Evolutionary conservation across 2,329 filamentous ascomycete genomes (phyloP), one percentile per base, ranked within the genome.

Genomic region (Ophiostoma fasciatum): DNA sequence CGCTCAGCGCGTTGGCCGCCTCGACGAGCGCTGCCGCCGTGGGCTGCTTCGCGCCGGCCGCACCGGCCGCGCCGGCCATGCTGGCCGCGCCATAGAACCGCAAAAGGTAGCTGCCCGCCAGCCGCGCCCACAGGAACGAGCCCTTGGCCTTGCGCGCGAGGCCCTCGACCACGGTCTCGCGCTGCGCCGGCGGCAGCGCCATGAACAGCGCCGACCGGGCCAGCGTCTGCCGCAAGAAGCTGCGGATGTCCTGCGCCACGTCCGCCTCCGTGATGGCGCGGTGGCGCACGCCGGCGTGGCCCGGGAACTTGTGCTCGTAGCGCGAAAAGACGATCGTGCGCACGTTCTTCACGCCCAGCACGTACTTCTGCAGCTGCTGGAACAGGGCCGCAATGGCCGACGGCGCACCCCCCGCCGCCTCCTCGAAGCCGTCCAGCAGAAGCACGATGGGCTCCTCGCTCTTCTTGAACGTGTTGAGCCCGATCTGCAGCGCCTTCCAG

Each of bases 71-170:
- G n/a, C n/a, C n/a, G n/a, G n/a, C n/a, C n/a, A n/a, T 28, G 13
- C 29, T 6, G 12, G 29, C 13, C 9, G n/a, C 30, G 5, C 44
- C 42, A 14, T 36, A 23, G 28, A 48, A 44, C 25, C 45, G 48
- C 21, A 42, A 39, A 20, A 61, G 39, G 1, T 54, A 42, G 7
- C 49, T 47, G 1, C 50, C 43, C 1, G 48, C 50, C 5, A 57
- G 48, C 30, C 56, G 58, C 2, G 54, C 56, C 49, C 55, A 60
- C 5, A 60, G 46, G 38, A 60, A 60, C 13, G 48, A 57, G 1
- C 54, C 51, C 34, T 51, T 53, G 17, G 57, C 47, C 38, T 55
- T 54, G 19, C 44, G 41, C 1, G 51, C 45, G 3, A 61, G 42
- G 7, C 49, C 47, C 1, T 48, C 45, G 8, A 59, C 28, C 4